Evolutionary conservation across 306 rosid species (phyloP).

Genomic region (Gynostemma pentaphyllum): DNA sequence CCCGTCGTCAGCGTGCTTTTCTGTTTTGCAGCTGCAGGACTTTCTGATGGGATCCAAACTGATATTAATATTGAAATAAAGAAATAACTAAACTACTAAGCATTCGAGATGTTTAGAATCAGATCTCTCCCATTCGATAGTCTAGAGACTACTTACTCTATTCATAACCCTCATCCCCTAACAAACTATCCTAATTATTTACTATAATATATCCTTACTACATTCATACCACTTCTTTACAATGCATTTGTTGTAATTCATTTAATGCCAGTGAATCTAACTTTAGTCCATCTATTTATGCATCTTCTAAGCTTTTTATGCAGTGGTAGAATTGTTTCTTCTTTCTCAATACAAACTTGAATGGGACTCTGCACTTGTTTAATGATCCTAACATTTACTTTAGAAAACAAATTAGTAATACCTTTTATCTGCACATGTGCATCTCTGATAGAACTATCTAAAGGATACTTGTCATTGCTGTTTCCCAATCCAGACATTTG

Average conservation of each 20-base stretch:
- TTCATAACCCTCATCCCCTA: no score
- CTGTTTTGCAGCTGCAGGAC: slow-evolving; percentile 24
- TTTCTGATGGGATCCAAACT: no score
- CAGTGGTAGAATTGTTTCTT: slow-evolving; percentile 63
- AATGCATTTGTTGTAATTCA: slow-evolving; percentile 39
- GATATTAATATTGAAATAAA: no score
- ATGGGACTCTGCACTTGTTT: slow-evolving; percentile 71
- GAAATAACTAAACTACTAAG: no score
- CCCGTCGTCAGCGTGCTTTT: slow-evolving; percentile 31
- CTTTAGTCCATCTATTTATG: slow-evolving; percentile 61
- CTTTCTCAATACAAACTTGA: slow-evolving; percentile 57
- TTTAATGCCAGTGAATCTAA: slow-evolving; percentile 50
- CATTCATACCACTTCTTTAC: no score
- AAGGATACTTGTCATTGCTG: slow-evolving; percentile 64
- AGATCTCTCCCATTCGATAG: no score
- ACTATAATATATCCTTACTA: no score
- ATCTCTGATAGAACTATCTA: slow-evolving; percentile 78
- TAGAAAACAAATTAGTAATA: slow-evolving; percentile 61
- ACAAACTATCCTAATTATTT: no score
- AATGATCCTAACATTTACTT: slow-evolving; percentile 37
- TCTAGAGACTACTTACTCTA: no score
- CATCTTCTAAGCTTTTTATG: slow-evolving; percentile 69
- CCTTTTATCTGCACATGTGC: slow-evolving; percentile 65
- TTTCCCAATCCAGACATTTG: slow-evolving; percentile 64
- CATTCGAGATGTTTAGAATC: no score